Percentiles rank a stretch among this genome's conserved stretches.
These are phyloP conservation scores for Entomophthora muscae DNA, from an alignment of 371 early-diverging fungal species.

Conservation along the genomic window DNA sequence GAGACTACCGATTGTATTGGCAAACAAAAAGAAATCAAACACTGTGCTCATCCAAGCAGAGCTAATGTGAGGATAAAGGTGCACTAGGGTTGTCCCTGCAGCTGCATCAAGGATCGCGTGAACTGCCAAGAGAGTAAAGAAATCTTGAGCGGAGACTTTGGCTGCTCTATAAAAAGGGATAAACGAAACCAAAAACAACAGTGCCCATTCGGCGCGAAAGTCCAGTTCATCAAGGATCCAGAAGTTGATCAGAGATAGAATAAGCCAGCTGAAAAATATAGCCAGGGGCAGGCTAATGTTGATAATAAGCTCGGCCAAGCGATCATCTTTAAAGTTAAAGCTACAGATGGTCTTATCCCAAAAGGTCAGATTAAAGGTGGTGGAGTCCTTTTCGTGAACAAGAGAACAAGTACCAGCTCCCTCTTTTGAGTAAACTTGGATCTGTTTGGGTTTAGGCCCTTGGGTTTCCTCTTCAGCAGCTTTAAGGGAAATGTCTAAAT, in stretches of 20 bases:
- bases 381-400: background rate
- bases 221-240: background rate
- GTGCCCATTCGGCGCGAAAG: background rate
- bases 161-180: background rate
- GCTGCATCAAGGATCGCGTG: background rate
- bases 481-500: background rate
- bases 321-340: background rate
- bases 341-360: slow-evolving; percentile 1
- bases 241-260: background rate
- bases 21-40: slow-evolving; percentile 10
- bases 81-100: background rate
- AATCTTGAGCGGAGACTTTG: background rate
- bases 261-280: background rate
- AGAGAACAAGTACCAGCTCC: background rate
- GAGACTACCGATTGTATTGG: background rate
- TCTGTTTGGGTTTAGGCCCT: background rate
- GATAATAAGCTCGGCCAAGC: background rate
- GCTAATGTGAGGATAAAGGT: slow-evolving; percentile 1
- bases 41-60: background rate
- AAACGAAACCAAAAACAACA: background rate
- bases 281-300: background rate
- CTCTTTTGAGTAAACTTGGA: background rate
- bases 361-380: slow-evolving; percentile 4
- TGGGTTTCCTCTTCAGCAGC: background rate
- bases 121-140: background rate